These are phyloP conservation scores for Roridomyces roridus DNA, from an alignment of 768 basidiomycete genomes.

Conservation along the genomic window DNA sequence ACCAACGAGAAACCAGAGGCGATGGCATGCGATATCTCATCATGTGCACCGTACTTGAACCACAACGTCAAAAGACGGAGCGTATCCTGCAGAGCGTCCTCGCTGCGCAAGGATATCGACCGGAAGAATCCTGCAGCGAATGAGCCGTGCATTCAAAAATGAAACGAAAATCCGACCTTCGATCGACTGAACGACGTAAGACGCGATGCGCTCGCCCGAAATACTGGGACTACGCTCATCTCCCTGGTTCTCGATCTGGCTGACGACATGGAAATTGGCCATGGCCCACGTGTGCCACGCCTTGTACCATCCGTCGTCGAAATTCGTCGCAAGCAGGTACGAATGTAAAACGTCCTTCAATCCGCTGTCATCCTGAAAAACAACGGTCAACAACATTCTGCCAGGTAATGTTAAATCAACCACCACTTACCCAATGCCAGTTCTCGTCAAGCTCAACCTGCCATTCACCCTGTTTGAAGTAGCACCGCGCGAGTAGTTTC, in stretches of 20 bases:
- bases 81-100: conserved; percentile 94
- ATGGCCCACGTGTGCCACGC: conserved; percentile 99
- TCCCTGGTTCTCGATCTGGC: conserved; percentile 73
- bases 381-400: neutral
- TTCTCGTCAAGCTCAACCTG: conserved; percentile 79
- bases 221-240: conserved; percentile 62
- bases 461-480: conserved; percentile 97
- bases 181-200: conserved; percentile 90
- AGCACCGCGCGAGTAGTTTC: conserved; percentile 89
- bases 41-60: conserved; percentile 96
- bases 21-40: conserved; percentile 90
- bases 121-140: conserved; percentile 83
- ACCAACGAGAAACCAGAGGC: conserved; percentile 88
- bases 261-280: conserved; percentile 93
- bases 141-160: neutral
- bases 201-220: conserved; percentile 69
- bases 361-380: conserved; percentile 48
- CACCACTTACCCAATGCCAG: conserved; percentile 72
- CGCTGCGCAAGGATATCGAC: conserved; percentile 88
- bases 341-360: conserved; percentile 86
- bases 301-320: conserved; percentile 95
- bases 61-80: conserved; percentile 92
- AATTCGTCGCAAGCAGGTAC: conserved; percentile 86
- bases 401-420: neutral
- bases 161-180: conserved; percentile 58